Percentiles rank a stretch among this genome's conserved stretches.
Evolutionary conservation across 225 moss, liverwort and hornwort genomes (phyloP).

Genomic region (Bryum argenteum): DNA sequence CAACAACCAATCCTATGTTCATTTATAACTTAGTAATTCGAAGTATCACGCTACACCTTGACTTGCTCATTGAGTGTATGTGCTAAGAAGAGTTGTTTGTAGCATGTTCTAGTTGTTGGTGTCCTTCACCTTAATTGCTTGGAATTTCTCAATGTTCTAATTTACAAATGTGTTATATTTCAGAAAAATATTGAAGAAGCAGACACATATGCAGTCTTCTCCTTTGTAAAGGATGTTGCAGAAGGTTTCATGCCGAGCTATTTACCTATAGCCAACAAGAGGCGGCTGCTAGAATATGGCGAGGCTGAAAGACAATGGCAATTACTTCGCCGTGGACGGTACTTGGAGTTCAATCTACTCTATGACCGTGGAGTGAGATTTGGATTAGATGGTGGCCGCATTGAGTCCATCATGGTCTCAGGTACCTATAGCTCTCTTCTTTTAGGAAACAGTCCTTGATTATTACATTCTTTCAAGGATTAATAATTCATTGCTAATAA

Average conservation of each 20-base stretch:
- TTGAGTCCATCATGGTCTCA: conserved; percentile 96
- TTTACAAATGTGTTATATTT: not conserved
- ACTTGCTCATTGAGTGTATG: not conserved
- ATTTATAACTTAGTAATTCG: not conserved
- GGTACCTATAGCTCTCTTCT: conserved; percentile 35
- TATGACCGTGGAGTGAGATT: conserved; percentile 93
- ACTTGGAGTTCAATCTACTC: conserved; percentile 86
- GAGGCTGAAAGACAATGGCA: conserved; percentile 84
- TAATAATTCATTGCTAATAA: too few relatives aligned
- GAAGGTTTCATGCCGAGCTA: conserved; percentile 93
- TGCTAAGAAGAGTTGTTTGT: not conserved
- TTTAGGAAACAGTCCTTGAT: not conserved
- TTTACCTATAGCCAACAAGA: conserved; percentile 62
- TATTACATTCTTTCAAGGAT: too few relatives aligned
- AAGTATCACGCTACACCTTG: not conserved
- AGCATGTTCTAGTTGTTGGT: not conserved
- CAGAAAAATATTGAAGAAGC: conserved; percentile 28
- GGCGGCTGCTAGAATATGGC: conserved; percentile 55
- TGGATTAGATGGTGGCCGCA: conserved; percentile 83
- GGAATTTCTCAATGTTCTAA: too few relatives aligned
- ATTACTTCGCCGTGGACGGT: conserved; percentile 75
- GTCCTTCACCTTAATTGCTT: not conserved
- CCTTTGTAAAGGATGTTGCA: conserved; percentile 75
- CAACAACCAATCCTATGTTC: not conserved
- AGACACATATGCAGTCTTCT: conserved; percentile 54